A percentile compares a stretch with the other conserved stretches of the same genome.
phyloP scores from a whole-genome alignment of 2,329 filamentous ascomycete species.

The Cytospora mali region DNA sequence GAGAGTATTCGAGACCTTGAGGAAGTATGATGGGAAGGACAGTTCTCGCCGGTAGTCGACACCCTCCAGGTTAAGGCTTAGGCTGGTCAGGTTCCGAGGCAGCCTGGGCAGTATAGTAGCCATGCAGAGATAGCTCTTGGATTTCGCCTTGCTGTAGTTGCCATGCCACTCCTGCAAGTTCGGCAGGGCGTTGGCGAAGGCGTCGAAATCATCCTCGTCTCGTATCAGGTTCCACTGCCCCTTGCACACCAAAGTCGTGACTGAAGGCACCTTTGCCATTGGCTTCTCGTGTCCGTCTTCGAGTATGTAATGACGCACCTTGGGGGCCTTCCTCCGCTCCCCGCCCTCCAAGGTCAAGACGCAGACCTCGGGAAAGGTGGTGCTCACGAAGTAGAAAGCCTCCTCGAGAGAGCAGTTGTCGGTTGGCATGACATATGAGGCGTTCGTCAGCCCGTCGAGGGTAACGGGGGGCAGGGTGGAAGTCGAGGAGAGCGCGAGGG shows the following conservation, averaged over 20 bases:
- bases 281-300: constrained; percentile 23
- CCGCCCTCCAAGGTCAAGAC: constrained; percentile 77
- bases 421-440: constrained; percentile 60
- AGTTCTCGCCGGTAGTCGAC: constrained; percentile 67
- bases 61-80: constrained; percentile 71
- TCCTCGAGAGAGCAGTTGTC: constrained; percentile 73
- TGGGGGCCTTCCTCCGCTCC: constrained; percentile 73
- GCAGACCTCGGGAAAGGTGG: constrained; percentile 60
- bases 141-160: constrained; percentile 72
- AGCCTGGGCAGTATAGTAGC: constrained; percentile 62
- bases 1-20: constrained; percentile 59
- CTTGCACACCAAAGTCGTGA: constrained; percentile 70
- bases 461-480: constrained; percentile 56
- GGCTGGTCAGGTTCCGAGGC: constrained; percentile 59
- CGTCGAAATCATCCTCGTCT: constrained; percentile 62
- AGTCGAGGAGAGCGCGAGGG: constrained; percentile 46
- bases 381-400: constrained; percentile 65
- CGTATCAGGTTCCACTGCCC: constrained; percentile 79
- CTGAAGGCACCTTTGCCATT: constrained; percentile 49
- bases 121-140: constrained; percentile 72
- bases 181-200: constrained; percentile 64
- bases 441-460: constrained; percentile 57
- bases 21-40: constrained; percentile 61
- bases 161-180: constrained; percentile 65
- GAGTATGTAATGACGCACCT: constrained; percentile 59